These are phyloP conservation scores for Curvularia sp. DNA, from an alignment of 2,329 filamentous ascomycete species.

Conservation along the genomic window DNA sequence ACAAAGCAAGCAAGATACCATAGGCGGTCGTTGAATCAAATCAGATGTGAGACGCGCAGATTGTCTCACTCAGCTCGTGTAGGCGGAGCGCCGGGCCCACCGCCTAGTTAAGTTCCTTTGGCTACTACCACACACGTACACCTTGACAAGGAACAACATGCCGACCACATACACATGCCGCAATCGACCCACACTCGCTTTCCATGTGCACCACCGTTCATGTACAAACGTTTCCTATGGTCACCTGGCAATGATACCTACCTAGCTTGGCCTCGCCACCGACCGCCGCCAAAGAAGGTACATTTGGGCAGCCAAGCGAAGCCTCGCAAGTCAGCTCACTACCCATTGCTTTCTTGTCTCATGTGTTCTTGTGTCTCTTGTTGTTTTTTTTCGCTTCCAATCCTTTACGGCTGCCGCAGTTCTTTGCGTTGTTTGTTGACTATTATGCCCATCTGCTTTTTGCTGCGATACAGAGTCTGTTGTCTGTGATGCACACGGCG, in stretches of 20 bases:
- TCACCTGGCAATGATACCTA: conserved; percentile 1
- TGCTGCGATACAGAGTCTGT: neutral
- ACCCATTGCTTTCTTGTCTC: conserved; percentile 15
- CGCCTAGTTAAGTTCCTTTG: neutral
- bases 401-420: no score
- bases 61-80: conserved; percentile 39
- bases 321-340: neutral
- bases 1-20: conserved; percentile 31
- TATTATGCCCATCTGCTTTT: neutral
- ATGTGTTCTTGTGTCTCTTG: neutral
- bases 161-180: conserved; percentile 1
- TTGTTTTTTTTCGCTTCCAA: neutral
- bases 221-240: neutral
- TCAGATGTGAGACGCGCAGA: conserved; percentile 26
- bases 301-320: neutral
- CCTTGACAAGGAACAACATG: conserved; percentile 2
- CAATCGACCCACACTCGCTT: conserved; percentile 5
- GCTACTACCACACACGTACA: conserved; percentile 1
- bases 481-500: neutral
- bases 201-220: conserved; percentile 7
- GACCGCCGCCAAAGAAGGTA: neutral
- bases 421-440: neutral
- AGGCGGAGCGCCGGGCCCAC: conserved; percentile 16
- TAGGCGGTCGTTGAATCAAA: conserved; percentile 30
- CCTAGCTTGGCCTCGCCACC: conserved; percentile 12